Base-by-base conservation (phyloP, 78 protist genomes). In the Dictyostelium citrinum region DNA sequence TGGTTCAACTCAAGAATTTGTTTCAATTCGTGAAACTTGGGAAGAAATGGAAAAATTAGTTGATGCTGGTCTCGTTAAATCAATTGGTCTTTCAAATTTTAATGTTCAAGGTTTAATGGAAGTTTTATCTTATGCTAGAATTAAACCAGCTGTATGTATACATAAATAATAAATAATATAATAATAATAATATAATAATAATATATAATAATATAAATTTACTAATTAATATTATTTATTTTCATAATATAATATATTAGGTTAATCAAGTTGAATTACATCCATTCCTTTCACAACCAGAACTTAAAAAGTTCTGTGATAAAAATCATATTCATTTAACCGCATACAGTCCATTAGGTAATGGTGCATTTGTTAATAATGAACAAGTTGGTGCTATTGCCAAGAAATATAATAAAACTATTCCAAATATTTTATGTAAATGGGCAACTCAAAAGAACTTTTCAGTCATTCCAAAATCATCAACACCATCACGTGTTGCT, bases 11-110 rank as follows among this genome's bases (percentile, higher is more conserved):
- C 84, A 79, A 8, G 29, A 43, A 27, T 17, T 70, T 29, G 90
- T 95, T 1, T 90, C 97, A 9, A n/a, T 96, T 20, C 27, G 41
- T 27, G 96, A 91, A 22, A 97, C 98, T 6, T 97, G 98, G 98
- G 58, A 6, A 16, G 98, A 83, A 41, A 97, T 97, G 98, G 98
- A 97, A 75, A 90, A 55, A 74, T 97, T 45, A 79, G 85, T 88
- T 14, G 91, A 84, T 4, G 95, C 20, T 7, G 97, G 97, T 9
- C 85, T 91, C 7, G 96, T 78, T 20, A 39, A 43, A 12, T 37
- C 76, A 11, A 95, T 95, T 12, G 98, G 98, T 49, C 79, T 96
- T 11, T 45, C 90, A 29, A 96, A 96, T 82, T 77, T 85, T 43
- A 85, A 64, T 45, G 77, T 31, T 31, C 90, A 70, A 49, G 7